These are phyloP conservation scores for Talaromyces stipitatus DNA, from an alignment of 495 filamentous ascomycete genomes.

Conservation along the genomic window DNA sequence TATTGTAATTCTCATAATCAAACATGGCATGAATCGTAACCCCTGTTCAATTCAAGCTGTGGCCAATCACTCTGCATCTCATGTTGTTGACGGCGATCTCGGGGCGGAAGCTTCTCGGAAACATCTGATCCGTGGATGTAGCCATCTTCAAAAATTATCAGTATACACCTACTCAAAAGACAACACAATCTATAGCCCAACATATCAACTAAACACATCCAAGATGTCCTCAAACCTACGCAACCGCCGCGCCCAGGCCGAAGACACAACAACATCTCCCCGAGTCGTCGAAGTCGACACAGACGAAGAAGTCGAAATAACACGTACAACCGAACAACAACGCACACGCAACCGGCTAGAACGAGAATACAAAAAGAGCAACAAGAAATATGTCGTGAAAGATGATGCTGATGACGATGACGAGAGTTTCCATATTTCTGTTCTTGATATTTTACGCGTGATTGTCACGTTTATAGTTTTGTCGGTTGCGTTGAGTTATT, in stretches of 20 bases:
- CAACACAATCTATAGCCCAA: not conserved
- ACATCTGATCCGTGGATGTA: not conserved
- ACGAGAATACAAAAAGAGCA: no score
- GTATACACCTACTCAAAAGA: not conserved
- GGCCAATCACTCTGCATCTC: not conserved
- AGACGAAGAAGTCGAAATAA: conserved; percentile 10
- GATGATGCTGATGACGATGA: conserved; percentile 3
- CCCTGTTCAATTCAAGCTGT: no score
- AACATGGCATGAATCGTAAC: no score
- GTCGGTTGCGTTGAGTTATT: conserved; percentile 66
- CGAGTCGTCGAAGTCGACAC: conserved; percentile 9
- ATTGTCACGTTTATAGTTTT: conserved; percentile 61
- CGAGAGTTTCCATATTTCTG: conserved; percentile 31
- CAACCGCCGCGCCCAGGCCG: not conserved
- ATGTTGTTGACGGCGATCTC: not conserved
- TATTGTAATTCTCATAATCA: no score
- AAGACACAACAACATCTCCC: not conserved
- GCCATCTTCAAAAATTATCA: not conserved
- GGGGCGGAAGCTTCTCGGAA: not conserved
- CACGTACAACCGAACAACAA: conserved; percentile 6
- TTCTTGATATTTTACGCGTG: conserved; percentile 70
- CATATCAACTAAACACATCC: not conserved
- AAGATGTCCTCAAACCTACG: conserved; percentile 3
- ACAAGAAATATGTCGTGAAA: not conserved
- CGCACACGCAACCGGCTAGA: not conserved